Evolutionary conservation across 2,329 filamentous ascomycete genomes (phyloP).

Genomic region (Byssochlamys sp.): DNA sequence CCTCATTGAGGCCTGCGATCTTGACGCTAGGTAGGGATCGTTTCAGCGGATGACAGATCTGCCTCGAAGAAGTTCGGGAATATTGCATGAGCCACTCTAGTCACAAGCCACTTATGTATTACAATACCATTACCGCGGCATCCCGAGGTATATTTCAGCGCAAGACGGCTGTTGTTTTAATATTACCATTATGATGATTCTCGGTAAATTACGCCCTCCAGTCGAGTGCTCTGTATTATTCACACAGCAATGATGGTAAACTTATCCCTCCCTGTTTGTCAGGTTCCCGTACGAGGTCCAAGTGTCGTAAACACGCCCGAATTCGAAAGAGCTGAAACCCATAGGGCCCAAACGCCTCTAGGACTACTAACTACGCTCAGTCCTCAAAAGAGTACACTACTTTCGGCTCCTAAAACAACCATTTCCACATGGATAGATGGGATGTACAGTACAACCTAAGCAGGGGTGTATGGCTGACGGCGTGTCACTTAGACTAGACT

Average conservation of each 20-base stretch:
- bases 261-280: too few relatives aligned
- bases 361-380: not conserved
- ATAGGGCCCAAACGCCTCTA: not conserved
- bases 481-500: not conserved
- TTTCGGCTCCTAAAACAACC: not conserved
- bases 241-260: too few relatives aligned
- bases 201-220: too few relatives aligned
- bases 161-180: not conserved
- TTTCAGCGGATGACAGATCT: not conserved
- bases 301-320: not conserved
- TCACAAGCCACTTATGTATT: not conserved
- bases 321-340: not conserved
- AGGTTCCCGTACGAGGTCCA: not conserved
- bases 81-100: not conserved
- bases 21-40: not conserved
- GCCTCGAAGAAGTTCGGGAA: not conserved
- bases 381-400: not conserved
- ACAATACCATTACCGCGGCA: not conserved
- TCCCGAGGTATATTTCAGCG: not conserved
- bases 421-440: not conserved
- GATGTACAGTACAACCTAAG: not conserved
- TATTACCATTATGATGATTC: too few relatives aligned
- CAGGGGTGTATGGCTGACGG: not conserved
- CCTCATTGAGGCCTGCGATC: not conserved
- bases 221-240: too few relatives aligned